phyloP scores from a whole-genome alignment of 352 stramenopile species.

The Nothophytophthora sp. region DNA sequence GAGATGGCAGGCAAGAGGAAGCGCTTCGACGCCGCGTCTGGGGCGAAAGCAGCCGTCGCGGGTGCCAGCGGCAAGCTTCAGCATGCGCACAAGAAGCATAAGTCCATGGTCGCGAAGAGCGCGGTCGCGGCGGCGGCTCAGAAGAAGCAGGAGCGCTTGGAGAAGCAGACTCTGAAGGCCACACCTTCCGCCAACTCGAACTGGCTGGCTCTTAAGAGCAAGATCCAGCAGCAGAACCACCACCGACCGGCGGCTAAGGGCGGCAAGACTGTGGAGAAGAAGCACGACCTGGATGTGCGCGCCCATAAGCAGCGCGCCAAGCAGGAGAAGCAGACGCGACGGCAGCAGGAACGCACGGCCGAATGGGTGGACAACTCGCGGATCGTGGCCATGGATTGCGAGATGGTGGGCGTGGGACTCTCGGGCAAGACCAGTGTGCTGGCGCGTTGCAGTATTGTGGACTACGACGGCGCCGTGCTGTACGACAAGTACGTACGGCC shows the following conservation, averaged over 20 bases:
- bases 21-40: slow-evolving; percentile 9
- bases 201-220: slow-evolving; percentile 75
- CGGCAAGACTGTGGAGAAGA: slow-evolving; percentile 26
- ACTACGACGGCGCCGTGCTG: slow-evolving; percentile 81
- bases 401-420: slow-evolving; percentile 86
- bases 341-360: slow-evolving; percentile 49
- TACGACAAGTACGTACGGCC: slow-evolving; percentile 86
- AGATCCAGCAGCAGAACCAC: slow-evolving; percentile 50
- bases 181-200: slow-evolving; percentile 55
- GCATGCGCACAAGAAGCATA: slow-evolving; percentile 23
- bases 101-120: slow-evolving; percentile 6
- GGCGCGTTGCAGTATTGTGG: slow-evolving; percentile 87
- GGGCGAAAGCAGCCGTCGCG: neutral
- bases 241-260: slow-evolving; percentile 1
- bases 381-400: slow-evolving; percentile 89
- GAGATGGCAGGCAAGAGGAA: slow-evolving; percentile 44
- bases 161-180: slow-evolving; percentile 7
- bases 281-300: slow-evolving; percentile 38
- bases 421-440: slow-evolving; percentile 80
- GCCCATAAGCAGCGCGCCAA: slow-evolving; percentile 43
- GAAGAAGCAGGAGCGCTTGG: slow-evolving; percentile 25
- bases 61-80: neutral
- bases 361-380: slow-evolving; percentile 79
- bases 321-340: slow-evolving; percentile 47
- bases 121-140: slow-evolving; percentile 11